A percentile compares a stretch with the other conserved stretches of the same genome.
Conservation (phyloP, 495 filamentous ascomycete genomes). For the Mycothermus thermophilus region DNA sequence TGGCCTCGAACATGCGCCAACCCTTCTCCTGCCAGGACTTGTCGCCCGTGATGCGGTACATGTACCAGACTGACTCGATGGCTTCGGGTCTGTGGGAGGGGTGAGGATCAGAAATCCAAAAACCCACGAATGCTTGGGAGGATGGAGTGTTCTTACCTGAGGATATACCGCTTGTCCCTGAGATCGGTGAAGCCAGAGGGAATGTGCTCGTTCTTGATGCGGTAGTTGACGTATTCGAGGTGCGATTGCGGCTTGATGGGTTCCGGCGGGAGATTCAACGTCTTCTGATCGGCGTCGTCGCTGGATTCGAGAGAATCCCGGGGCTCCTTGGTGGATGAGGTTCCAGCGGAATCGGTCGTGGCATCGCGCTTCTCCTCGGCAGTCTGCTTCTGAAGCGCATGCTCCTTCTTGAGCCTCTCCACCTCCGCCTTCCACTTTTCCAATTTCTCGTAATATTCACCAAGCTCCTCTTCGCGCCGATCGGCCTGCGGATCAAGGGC, state of each 20-base stretch:
- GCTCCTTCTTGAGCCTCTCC: constrained; percentile 11
- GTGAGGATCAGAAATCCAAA: constrained; percentile 11
- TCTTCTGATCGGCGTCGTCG: no score
- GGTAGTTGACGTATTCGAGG: constrained; percentile 46
- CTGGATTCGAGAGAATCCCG: no score
- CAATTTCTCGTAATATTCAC: constrained; percentile 22
- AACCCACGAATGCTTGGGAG: not conserved
- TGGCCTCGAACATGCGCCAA: constrained; percentile 79
- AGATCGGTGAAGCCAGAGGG: constrained; percentile 54
- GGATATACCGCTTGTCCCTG: constrained; percentile 50
- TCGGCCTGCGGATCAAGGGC: constrained; percentile 38
- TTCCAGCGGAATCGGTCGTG: not conserved
- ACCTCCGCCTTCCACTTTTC: constrained; percentile 21
- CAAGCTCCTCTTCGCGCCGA: constrained; percentile 25
- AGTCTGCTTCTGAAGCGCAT: constrained; percentile 3
- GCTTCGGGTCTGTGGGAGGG: constrained; percentile 58
- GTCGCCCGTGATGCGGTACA: constrained; percentile 85
- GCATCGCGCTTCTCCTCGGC: constrained; percentile 1
- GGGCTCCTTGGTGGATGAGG: constrained; percentile 11
- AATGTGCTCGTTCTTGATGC: constrained; percentile 47
- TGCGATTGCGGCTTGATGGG: constrained; percentile 38
- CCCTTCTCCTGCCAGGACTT: constrained; percentile 67
- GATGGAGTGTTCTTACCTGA: constrained; percentile 41
- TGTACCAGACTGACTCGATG: constrained; percentile 90
- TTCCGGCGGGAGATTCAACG: constrained; percentile 10